Percentiles rank a stretch among this genome's conserved stretches.
phyloP scores from a whole-genome alignment of 371 early-diverging fungal species.

The Amoeboaphelidium protococcarum region DNA sequence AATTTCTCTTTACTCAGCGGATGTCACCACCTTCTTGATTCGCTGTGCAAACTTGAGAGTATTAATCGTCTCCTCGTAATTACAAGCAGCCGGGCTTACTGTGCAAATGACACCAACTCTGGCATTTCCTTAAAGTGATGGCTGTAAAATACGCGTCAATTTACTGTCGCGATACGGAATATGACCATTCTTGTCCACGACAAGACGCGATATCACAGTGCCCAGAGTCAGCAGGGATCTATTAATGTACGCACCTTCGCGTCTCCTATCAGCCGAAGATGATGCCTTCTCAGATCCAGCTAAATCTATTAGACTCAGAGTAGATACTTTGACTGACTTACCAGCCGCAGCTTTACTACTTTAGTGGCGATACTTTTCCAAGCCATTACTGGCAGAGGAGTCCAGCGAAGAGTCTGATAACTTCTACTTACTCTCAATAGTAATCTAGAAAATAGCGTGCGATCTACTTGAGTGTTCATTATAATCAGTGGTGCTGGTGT shows the following conservation, averaged over 20 bases:
- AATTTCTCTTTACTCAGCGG: constrained; percentile 34
- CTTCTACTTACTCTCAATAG: constrained; percentile 7
- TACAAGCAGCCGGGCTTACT: constrained; percentile 24
- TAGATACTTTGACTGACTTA: constrained; percentile 34
- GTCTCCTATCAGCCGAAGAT: constrained; percentile 38
- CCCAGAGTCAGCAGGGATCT: constrained; percentile 63
- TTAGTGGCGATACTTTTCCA: constrained; percentile 10
- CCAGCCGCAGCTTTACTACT: constrained; percentile 14
- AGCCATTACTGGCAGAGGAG: constrained; percentile 16
- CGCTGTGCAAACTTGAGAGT: constrained; percentile 64
- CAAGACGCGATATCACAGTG: constrained; percentile 61
- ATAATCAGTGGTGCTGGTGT: constrained; percentile 51
- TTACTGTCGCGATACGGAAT: constrained; percentile 77
- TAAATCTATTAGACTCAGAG: constrained; percentile 64
- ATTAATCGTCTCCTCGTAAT: constrained; percentile 42
- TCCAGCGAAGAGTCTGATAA: background rate
- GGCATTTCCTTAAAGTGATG: constrained; percentile 46
- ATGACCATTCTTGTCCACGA: constrained; percentile 28
- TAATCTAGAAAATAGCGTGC: constrained; percentile 74
- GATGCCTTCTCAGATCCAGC: constrained; percentile 81
- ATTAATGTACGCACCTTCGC: constrained; percentile 84
- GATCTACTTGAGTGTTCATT: constrained; percentile 59
- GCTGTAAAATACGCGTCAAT: constrained; percentile 57
- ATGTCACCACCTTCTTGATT: constrained; percentile 35
- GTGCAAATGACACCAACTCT: constrained; percentile 53